A percentile compares a stretch with the other conserved stretches of the same genome.
Conservation (phyloP, 352 stramenopile species). For the Pythium coloratum region DNA sequence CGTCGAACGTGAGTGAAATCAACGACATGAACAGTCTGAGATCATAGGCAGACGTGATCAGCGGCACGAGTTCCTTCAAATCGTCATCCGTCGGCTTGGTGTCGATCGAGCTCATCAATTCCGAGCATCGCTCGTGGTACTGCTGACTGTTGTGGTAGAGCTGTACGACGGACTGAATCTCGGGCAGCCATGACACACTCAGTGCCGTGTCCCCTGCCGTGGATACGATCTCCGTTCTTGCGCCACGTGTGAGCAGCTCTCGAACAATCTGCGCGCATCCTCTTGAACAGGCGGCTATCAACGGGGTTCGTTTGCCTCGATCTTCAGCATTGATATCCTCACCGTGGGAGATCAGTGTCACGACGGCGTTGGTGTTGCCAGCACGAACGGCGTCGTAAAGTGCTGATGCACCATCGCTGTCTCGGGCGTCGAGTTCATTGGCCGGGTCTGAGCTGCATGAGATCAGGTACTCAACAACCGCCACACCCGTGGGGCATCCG, state of each 20-base stretch:
- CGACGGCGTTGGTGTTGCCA: background rate
- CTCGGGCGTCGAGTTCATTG: background rate
- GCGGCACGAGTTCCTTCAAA: conserved; percentile 4
- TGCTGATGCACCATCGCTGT: background rate
- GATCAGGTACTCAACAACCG: conserved; percentile 1
- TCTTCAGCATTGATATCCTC: conserved; percentile 1
- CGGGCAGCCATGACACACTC: background rate
- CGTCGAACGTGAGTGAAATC: background rate
- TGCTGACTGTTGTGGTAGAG: conserved; percentile 15
- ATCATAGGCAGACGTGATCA: conserved; percentile 20
- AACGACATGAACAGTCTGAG: background rate
- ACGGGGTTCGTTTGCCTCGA: background rate
- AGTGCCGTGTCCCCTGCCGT: background rate
- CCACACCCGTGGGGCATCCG: background rate
- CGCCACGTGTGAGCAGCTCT: conserved; percentile 1
- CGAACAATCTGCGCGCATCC: background rate
- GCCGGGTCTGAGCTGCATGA: background rate
- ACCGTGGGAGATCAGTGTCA: background rate
- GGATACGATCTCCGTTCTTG: background rate
- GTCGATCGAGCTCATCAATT: background rate
- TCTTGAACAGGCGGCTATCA: conserved; percentile 3
- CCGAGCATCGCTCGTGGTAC: conserved; percentile 15
- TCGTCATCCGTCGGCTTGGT: background rate
- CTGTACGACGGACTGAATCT: background rate
- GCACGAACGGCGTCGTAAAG: conserved; percentile 5